phyloP scores from a whole-genome alignment of 768 basidiomycete species.

The Hysterangium stoloniferum region DNA sequence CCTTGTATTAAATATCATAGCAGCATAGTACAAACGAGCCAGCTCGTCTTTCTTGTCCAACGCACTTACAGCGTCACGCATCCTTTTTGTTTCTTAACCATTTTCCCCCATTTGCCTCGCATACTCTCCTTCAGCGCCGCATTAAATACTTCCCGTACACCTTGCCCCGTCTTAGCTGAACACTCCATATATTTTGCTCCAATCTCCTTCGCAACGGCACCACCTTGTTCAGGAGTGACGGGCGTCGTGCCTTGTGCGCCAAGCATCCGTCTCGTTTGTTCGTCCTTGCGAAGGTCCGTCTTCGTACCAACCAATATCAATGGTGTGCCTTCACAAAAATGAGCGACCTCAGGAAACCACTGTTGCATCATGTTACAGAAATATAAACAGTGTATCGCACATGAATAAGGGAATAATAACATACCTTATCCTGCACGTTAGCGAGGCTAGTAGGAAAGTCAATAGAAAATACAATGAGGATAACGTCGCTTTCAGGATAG shows the following conservation, averaged over 20 bases:
- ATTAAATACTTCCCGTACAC: constrained; percentile 88
- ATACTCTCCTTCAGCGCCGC: constrained; percentile 86
- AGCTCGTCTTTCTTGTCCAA: neutral
- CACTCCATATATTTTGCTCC: constrained; percentile 93
- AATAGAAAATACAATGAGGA: constrained; percentile 90
- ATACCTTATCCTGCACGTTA: constrained; percentile 85
- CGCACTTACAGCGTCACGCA: constrained; percentile 53
- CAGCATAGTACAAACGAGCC: neutral
- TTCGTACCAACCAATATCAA: constrained; percentile 92
- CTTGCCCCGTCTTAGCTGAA: constrained; percentile 83
- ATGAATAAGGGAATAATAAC: constrained; percentile 14
- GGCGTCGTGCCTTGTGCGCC: constrained; percentile 82
- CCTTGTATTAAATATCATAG: constrained; percentile 1
- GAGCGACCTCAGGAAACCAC: constrained; percentile 92
- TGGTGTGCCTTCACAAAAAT: constrained; percentile 86
- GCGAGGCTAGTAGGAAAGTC: constrained; percentile 88
- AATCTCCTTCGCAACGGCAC: constrained; percentile 82
- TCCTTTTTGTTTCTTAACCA: constrained; percentile 32
- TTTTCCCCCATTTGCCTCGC: constrained; percentile 70
- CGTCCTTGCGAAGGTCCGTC: constrained; percentile 82
- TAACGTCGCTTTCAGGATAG: constrained; percentile 85
- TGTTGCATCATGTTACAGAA: constrained; percentile 28
- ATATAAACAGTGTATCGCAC: neutral
- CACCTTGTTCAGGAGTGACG: constrained; percentile 76
- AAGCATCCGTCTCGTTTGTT: constrained; percentile 80